Conservation (phyloP, 2,329 filamentous ascomycete species). For the Nothophaeocryptopus gaeumannii region DNA sequence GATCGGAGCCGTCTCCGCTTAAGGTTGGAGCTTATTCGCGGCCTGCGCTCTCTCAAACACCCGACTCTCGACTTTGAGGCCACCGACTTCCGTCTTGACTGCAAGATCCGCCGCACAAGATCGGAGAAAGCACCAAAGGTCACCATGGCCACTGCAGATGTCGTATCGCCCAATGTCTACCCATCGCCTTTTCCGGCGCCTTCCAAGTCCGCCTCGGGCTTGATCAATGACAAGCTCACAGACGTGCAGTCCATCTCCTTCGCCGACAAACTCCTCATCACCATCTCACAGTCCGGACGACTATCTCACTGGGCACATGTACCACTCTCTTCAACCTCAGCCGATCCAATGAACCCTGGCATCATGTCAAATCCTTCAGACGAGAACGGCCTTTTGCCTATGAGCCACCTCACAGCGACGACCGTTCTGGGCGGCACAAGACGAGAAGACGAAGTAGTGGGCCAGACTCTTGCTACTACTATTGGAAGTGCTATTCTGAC, state of each 20-base stretch:
- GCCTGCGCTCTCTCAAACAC: not conserved
- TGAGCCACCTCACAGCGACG: slow-evolving; percentile 77
- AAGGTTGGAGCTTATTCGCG: too few species aligned
- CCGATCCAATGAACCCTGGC: slow-evolving; percentile 59
- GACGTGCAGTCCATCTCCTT: slow-evolving; percentile 72
- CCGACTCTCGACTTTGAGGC: not conserved
- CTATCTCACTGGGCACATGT: slow-evolving; percentile 95
- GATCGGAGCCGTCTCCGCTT: not conserved
- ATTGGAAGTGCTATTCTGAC: slow-evolving; percentile 77
- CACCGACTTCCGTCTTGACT: not conserved
- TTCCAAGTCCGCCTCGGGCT: slow-evolving; percentile 48
- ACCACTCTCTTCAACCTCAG: slow-evolving; percentile 66
- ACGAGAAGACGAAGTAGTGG: slow-evolving; percentile 69
- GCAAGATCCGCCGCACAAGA: too few species aligned
- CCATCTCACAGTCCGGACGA: slow-evolving; percentile 78
- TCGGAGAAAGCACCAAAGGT: not conserved
- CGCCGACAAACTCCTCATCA: slow-evolving; percentile 86
- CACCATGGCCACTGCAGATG: slow-evolving; percentile 14
- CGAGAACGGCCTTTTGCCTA: slow-evolving; percentile 65
- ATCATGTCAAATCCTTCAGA: slow-evolving; percentile 43
- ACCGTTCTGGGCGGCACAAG: slow-evolving; percentile 83
- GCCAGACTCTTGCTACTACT: slow-evolving; percentile 85
- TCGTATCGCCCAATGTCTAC: slow-evolving; percentile 37
- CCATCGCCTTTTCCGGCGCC: slow-evolving; percentile 55
- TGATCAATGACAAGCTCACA: slow-evolving; percentile 67